These are phyloP conservation scores for Jacaranda copaia DNA, from an alignment of 257 asterid genomes.

Conservation along the genomic window DNA sequence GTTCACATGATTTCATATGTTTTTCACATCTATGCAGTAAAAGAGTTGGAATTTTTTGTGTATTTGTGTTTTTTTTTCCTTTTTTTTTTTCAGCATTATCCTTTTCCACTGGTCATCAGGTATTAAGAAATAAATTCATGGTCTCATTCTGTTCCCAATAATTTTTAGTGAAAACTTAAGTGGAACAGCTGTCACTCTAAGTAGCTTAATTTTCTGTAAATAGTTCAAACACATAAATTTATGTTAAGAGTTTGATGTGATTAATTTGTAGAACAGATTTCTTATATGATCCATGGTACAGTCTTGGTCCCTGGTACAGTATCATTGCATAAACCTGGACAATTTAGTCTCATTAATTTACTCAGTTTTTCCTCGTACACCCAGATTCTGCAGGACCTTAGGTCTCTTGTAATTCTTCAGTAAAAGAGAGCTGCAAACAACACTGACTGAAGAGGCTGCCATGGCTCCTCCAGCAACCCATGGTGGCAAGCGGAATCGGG, in stretches of 20 bases:
- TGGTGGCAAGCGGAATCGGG: slow-evolving; percentile 82
- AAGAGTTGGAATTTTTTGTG: too few relatives aligned
- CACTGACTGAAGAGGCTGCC: slow-evolving; percentile 95
- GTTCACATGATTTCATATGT: too few relatives aligned
- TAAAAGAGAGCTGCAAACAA: slow-evolving; percentile 88
- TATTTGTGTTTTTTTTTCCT: too few relatives aligned
- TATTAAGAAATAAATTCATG: too few relatives aligned
- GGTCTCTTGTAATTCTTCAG: slow-evolving; percentile 81
- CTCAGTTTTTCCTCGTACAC: slow-evolving; percentile 48
- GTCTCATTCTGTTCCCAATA: too few relatives aligned
- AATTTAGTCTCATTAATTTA: slow-evolving; percentile 1
- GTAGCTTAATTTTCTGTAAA: too few relatives aligned
- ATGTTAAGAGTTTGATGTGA: background rate
- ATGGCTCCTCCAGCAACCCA: slow-evolving; percentile 96
- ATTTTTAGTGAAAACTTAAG: too few relatives aligned
- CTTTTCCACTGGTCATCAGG: too few relatives aligned
- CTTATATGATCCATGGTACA: background rate
- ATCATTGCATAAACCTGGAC: background rate
- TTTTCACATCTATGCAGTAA: too few relatives aligned
- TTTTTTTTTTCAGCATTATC: too few relatives aligned
- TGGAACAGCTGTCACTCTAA: too few relatives aligned
- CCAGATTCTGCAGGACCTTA: slow-evolving; percentile 53
- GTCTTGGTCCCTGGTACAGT: background rate
- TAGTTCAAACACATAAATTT: too few relatives aligned
- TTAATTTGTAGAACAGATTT: background rate